These are phyloP conservation scores for Fusarium tricinctum DNA, from an alignment of 2,329 filamentous ascomycete species.

Conservation along the genomic window DNA sequence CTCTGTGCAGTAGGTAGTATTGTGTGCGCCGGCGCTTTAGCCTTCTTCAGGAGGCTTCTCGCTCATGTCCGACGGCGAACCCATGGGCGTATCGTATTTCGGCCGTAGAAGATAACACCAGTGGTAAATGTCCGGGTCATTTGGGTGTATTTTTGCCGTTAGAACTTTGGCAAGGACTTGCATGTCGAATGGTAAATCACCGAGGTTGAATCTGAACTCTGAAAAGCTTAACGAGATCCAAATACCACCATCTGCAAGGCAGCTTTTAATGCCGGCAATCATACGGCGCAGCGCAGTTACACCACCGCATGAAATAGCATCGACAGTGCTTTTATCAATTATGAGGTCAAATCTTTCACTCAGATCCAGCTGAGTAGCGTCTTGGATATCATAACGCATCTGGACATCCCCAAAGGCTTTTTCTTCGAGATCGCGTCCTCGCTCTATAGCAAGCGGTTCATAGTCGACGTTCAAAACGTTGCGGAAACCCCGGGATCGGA, in stretches of 20 bases:
- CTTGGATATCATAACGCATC: conserved; percentile 61
- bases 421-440: conserved; percentile 59
- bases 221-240: conserved; percentile 67
- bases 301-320: conserved; percentile 64
- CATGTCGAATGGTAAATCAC: conserved; percentile 58
- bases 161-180: conserved; percentile 59
- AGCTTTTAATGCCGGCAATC: conserved; percentile 54
- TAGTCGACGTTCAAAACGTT: conserved; percentile 65
- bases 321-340: conserved; percentile 65
- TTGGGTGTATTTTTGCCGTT: conserved; percentile 57
- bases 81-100: conserved; percentile 26
- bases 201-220: conserved; percentile 56
- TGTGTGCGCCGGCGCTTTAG: conserved; percentile 10
- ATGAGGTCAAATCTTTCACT: conserved; percentile 57
- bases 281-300: conserved; percentile 56
- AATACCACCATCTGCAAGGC: conserved; percentile 55
- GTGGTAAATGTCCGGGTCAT: conserved; percentile 63
- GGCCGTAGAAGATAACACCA: conserved; percentile 62
- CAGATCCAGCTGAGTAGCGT: conserved; percentile 58
- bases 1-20: background rate
- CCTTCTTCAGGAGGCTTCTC: conserved; percentile 21
- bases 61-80: conserved; percentile 12
- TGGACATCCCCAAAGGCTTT: conserved; percentile 60
- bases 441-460: conserved; percentile 62
- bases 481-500: conserved; percentile 59